Base-by-base conservation (phyloP, 306 rosid genomes). In the Ochetophila trinervis region DNA sequence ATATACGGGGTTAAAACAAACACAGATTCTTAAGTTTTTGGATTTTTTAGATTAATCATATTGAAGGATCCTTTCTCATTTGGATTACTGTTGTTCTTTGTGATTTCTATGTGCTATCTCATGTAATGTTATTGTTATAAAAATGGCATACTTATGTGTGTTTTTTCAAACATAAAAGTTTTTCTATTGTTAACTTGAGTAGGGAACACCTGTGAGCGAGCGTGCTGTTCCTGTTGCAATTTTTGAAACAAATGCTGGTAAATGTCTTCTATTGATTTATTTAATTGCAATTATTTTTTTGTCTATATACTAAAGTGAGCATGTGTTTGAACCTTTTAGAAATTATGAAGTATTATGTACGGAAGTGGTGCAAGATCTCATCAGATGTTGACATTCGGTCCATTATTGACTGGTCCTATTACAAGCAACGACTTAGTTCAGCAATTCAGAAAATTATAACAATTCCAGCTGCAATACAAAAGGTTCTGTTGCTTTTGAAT, bases 181-280 rank as follows among this genome's bases (percentile, higher is more conserved):
- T 68, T 58, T 48, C 17, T 64, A 35, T 52, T 55, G 36, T 40
- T 27, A 24, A 74, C 74, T 67, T 66, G 79, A 79, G 66, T 76
- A 93, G 98, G 98, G 98, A 68, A 84, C 98, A 58, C 94, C 98
- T 70, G 98, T 93, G 63, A 93, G 98, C 17, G 98, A 87, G 84
- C 98, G 98, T 73, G 98, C 98, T 80, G 83, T 93, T 72, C 98
- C 98, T 65, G 98, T 93, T 74, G 98, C 98, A 67, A 89, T 93
- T 75, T 93, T 93, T 76, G 94, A 89, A 79, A 89, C 98, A 60
- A 94, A 89, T 67, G 78, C 97, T 22, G 98, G 98, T 89, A 87
- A 78, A 11, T 40, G 21, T 71, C 68, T 67, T 50, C 35, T 48
- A 23, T 55, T 58, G 47, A 49, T 65, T 71, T 67, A 57, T 69